Percentiles rank a stretch among this genome's conserved stretches.
phyloP scores from a whole-genome alignment of 1,284 basidiomycete species.

The Ceratobasidium sp. region DNA sequence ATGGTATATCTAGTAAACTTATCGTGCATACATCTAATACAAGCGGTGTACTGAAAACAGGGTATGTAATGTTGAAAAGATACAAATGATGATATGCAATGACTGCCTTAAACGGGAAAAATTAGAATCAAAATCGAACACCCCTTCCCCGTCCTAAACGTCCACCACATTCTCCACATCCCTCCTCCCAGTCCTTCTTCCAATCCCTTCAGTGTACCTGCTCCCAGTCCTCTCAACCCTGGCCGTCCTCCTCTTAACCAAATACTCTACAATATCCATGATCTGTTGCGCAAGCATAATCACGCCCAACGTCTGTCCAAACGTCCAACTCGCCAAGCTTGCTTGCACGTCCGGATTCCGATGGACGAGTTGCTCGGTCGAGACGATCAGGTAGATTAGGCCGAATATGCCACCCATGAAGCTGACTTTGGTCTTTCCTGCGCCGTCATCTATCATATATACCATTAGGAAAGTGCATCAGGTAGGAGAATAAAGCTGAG shows the following conservation, averaged over 20 bases:
- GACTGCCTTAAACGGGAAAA: too few species aligned
- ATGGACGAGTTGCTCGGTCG: conserved; percentile 9
- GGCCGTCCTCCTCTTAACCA: neutral
- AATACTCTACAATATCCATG: conserved; percentile 16
- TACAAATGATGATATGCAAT: too few species aligned
- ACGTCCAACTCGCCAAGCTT: conserved; percentile 16
- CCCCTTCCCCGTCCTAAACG: neutral
- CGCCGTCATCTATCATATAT: conserved; percentile 7
- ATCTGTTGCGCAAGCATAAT: conserved; percentile 24
- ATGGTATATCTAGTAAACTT: too few species aligned
- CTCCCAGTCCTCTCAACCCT: neutral
- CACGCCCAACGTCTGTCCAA: conserved; percentile 36
- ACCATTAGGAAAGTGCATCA: neutral
- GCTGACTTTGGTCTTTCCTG: neutral
- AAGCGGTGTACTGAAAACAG: too few species aligned
- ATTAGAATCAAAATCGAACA: too few species aligned
- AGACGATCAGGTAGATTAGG: conserved; percentile 25
- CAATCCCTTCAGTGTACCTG: too few species aligned
- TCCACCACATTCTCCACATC: too few species aligned
- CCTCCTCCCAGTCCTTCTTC: too few species aligned
- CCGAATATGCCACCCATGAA: neutral
- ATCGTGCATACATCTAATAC: too few species aligned
- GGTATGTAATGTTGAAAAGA: too few species aligned
- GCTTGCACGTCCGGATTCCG: conserved; percentile 7
- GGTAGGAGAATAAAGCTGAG: neutral